Evolutionary conservation across 208 protist genomes (phyloP).

Genomic region (Trypanosoma platydactyli): DNA sequence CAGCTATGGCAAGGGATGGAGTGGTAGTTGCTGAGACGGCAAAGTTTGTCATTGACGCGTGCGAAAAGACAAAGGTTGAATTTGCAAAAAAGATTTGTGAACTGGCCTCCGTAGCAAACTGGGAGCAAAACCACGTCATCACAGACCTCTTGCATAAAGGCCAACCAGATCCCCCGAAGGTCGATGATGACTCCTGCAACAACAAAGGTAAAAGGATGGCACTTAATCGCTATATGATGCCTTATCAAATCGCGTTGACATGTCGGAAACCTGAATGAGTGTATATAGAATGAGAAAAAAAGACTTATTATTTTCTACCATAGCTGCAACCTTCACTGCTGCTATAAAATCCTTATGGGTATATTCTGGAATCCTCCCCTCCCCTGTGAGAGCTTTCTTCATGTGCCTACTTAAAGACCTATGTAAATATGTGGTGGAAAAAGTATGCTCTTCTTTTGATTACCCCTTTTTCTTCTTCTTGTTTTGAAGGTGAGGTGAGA

Average conservation of each 20-base stretch:
- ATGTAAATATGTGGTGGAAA: too few relatives aligned
- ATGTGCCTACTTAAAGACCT: too few relatives aligned
- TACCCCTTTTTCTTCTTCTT: conserved; percentile 12
- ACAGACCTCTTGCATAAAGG: conserved; percentile 52
- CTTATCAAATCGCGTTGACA: conserved; percentile 58
- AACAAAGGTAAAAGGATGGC: conserved; percentile 47
- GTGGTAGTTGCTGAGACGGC: conserved; percentile 87
- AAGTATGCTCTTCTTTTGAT: too few relatives aligned
- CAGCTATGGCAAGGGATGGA: conserved; percentile 46
- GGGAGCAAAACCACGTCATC: conserved; percentile 35
- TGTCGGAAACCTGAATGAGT: background rate
- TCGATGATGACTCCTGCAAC: conserved; percentile 28
- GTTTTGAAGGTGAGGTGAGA: background rate
- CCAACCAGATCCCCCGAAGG: conserved; percentile 46
- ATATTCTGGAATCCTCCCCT: too few relatives aligned
- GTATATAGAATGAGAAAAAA: background rate
- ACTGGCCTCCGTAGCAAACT: conserved; percentile 48
- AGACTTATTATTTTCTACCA: background rate
- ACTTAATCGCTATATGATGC: conserved; percentile 58
- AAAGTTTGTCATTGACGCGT: conserved; percentile 88
- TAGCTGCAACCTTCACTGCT: background rate
- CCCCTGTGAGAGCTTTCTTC: too few relatives aligned
- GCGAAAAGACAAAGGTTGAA: conserved; percentile 70
- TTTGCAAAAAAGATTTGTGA: conserved; percentile 67
- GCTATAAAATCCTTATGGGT: background rate